Evolutionary conservation across 2,329 filamentous ascomycete genomes (phyloP).

Genomic region (Penicillium sp.): DNA sequence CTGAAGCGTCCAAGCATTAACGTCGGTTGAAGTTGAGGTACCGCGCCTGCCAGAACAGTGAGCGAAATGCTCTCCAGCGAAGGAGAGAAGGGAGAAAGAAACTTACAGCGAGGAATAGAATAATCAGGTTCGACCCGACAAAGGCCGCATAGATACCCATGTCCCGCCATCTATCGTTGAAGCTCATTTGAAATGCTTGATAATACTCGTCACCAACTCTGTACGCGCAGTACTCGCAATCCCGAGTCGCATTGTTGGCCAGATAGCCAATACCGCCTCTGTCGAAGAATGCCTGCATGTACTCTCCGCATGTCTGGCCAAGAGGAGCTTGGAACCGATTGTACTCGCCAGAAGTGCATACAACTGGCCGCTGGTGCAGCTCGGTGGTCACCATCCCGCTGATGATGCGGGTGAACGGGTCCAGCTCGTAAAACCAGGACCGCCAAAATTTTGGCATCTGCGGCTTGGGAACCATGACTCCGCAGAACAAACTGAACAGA

Average conservation of each 20-base stretch:
- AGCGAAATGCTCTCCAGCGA: not conserved
- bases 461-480: conserved; percentile 78
- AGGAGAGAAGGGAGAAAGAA: conserved; percentile 6
- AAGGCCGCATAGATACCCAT: conserved; percentile 79
- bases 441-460: conserved; percentile 82
- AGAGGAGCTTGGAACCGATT: conserved; percentile 71
- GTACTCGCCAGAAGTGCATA: conserved; percentile 65
- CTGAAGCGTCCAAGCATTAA: conserved; percentile 24
- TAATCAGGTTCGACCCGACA: conserved; percentile 75
- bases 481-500: conserved; percentile 83
- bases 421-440: conserved; percentile 79
- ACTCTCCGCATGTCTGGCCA: conserved; percentile 72
- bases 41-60: conserved; percentile 38
- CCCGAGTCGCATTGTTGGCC: conserved; percentile 65
- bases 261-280: conserved; percentile 74
- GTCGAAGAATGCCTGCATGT: conserved; percentile 74
- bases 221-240: conserved; percentile 83
- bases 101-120: conserved; percentile 63
- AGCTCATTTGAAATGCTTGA: conserved; percentile 67
- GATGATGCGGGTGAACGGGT: conserved; percentile 83
- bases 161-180: conserved; percentile 76
- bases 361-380: conserved; percentile 68
- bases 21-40: conserved; percentile 54
- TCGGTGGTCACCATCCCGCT: conserved; percentile 80
- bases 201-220: conserved; percentile 83